Conservation (phyloP, 371 early-diverging fungal species). For the Mucor saturninus region DNA sequence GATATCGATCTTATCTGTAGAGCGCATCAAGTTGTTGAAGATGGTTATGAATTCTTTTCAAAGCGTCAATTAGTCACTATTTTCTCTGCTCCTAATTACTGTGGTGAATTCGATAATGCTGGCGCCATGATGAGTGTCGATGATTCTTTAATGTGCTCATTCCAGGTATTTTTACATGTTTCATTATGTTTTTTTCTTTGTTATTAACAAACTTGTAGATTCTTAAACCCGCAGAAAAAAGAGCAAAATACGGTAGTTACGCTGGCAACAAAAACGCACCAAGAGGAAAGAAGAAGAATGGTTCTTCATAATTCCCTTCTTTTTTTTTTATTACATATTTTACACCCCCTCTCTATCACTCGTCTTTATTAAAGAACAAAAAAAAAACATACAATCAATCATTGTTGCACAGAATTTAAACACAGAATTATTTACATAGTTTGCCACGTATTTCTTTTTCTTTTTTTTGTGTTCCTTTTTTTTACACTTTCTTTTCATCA, state of each 20-base stretch:
- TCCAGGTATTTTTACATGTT: slow-evolving; percentile 54
- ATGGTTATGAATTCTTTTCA: slow-evolving; percentile 98
- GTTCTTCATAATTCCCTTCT: slow-evolving; percentile 14
- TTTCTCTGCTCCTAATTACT: slow-evolving; percentile 98
- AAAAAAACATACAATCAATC: not conserved
- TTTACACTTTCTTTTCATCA: not conserved
- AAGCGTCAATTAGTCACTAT: slow-evolving; percentile 94
- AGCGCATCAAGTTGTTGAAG: slow-evolving; percentile 99
- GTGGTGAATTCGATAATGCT: slow-evolving; percentile 97
- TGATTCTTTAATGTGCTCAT: slow-evolving; percentile 91
- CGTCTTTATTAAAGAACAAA: not conserved
- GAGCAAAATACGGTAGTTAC: slow-evolving; percentile 32
- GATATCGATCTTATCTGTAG: slow-evolving; percentile 95
- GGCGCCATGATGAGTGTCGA: slow-evolving; percentile 97
- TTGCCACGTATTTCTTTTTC: slow-evolving; percentile 6
- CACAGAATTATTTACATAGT: not conserved
- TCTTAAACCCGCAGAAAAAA: slow-evolving; percentile 44
- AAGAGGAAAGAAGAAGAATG: slow-evolving; percentile 27
- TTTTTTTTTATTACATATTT: slow-evolving; percentile 11
- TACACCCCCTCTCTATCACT: not conserved
- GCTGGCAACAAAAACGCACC: slow-evolving; percentile 16
- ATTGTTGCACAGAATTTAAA: not conserved
- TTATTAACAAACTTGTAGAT: slow-evolving; percentile 23
- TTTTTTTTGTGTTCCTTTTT: not conserved
- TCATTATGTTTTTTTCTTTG: not conserved